phyloP scores from a whole-genome alignment of 495 filamentous ascomycete species.

The Trichoderma virens region DNA sequence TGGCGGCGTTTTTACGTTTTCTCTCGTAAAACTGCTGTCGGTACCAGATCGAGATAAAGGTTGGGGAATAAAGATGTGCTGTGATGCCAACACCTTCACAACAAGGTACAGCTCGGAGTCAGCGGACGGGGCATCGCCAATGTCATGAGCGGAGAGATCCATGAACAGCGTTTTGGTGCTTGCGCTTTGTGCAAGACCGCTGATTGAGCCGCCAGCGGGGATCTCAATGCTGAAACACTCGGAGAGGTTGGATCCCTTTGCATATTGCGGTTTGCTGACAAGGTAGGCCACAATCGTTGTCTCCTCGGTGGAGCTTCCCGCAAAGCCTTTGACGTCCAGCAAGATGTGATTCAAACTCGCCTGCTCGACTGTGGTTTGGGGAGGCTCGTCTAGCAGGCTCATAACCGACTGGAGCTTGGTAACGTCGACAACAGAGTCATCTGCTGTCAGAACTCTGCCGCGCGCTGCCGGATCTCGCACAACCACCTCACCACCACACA shows the following conservation, averaged over 20 bases:
- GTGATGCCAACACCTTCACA: conserved; percentile 65
- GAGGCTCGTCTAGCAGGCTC: conserved; percentile 81
- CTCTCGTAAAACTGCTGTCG: conserved; percentile 30
- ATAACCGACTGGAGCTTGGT: conserved; percentile 89
- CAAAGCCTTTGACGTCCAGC: conserved; percentile 73
- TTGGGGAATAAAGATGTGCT: conserved; percentile 41
- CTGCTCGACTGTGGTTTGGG: conserved; percentile 55
- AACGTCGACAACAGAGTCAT: conserved; percentile 88
- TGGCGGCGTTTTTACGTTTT: conserved; percentile 26
- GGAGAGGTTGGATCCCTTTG: conserved; percentile 58
- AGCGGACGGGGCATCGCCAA: conserved; percentile 63
- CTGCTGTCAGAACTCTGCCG: conserved; percentile 81
- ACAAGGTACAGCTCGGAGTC: conserved; percentile 71
- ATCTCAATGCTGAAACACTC: conserved; percentile 79
- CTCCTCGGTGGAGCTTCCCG: conserved; percentile 60
- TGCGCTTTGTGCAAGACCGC: conserved; percentile 47
- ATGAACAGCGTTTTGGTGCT: conserved; percentile 81
- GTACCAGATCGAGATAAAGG: conserved; percentile 39
- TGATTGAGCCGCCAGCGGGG: conserved; percentile 60
- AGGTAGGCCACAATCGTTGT: conserved; percentile 76
- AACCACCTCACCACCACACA: conserved; percentile 85
- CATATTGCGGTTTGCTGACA: conserved; percentile 57
- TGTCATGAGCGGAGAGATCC: conserved; percentile 72
- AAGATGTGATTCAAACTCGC: conserved; percentile 76
- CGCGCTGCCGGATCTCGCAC: conserved; percentile 77